Evolutionary conservation across 768 basidiomycete species (phyloP).

Genomic region (Macrolepiota dolichaula): DNA sequence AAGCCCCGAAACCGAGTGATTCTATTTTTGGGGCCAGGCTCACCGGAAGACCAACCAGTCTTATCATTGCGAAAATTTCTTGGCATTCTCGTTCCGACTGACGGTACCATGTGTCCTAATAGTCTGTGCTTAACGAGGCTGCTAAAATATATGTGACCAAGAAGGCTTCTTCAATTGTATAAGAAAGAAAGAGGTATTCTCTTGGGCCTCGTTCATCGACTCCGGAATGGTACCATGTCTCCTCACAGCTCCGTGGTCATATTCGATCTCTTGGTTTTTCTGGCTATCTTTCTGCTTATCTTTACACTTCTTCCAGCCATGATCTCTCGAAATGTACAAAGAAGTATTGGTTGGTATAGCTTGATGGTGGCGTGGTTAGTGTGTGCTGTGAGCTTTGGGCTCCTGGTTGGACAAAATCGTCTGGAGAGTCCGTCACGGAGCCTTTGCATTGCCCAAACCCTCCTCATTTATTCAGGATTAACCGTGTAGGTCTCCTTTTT

Average conservation of each 20-base stretch:
- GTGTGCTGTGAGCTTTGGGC: not conserved
- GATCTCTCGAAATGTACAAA: not conserved
- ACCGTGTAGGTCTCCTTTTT: not conserved
- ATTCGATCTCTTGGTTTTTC: not conserved
- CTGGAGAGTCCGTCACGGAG: not conserved
- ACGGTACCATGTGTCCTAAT: no score
- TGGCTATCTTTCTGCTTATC: not conserved
- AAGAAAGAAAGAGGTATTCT: no score
- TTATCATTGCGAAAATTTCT: no score
- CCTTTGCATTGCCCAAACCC: not conserved
- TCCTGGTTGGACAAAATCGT: not conserved
- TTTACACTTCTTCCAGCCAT: not conserved
- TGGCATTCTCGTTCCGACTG: no score
- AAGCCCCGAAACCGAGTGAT: no score
- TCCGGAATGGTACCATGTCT: not conserved
- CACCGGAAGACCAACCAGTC: no score
- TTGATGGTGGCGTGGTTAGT: not conserved
- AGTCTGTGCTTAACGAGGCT: no score
- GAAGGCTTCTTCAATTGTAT: no score
- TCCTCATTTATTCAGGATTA: not conserved
- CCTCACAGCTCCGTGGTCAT: not conserved
- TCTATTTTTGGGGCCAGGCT: no score
- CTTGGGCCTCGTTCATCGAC: no score
- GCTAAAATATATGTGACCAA: no score
- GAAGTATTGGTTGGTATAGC: not conserved